Conservation (phyloP, 2,329 filamentous ascomycete species). For the Beauveria sp. region DNA sequence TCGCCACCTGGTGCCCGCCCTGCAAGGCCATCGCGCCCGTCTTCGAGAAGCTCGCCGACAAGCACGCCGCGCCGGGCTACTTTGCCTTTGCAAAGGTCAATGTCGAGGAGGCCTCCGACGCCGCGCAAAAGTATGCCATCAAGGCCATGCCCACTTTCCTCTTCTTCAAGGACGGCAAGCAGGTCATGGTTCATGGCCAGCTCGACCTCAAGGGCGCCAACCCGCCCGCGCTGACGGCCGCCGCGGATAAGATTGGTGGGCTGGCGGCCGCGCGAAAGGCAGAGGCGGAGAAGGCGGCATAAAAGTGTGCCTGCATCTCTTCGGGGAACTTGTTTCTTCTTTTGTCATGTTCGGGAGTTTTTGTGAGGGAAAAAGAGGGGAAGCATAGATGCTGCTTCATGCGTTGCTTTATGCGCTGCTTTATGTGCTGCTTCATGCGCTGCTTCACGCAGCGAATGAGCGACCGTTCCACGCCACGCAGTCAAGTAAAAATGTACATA, state of each 20-base stretch:
- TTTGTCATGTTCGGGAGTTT: too few relatives aligned
- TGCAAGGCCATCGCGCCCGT: constrained; percentile 41
- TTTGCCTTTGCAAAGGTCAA: constrained; percentile 83
- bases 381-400: too few relatives aligned
- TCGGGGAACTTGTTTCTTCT: too few relatives aligned
- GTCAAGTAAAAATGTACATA: too few relatives aligned
- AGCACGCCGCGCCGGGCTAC: constrained; percentile 33
- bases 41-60: constrained; percentile 26
- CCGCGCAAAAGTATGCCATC: constrained; percentile 68
- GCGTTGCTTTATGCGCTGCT: too few relatives aligned
- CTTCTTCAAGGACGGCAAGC: constrained; percentile 68
- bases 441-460: too few relatives aligned
- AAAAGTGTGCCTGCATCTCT: neutral
- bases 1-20: constrained; percentile 43
- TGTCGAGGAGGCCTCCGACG: constrained; percentile 71
- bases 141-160: constrained; percentile 92
- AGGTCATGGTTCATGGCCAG: constrained; percentile 25
- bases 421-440: too few relatives aligned
- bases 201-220: constrained; percentile 28
- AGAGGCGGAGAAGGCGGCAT: constrained; percentile 13
- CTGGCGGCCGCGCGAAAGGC: constrained; percentile 26
- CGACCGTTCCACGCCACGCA: too few relatives aligned
- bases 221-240: constrained; percentile 21
- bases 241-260: constrained; percentile 29
- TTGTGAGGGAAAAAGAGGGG: too few relatives aligned